phyloP scores from a whole-genome alignment of 441 rosid species.

The Euphorbia celastroides region DNA sequence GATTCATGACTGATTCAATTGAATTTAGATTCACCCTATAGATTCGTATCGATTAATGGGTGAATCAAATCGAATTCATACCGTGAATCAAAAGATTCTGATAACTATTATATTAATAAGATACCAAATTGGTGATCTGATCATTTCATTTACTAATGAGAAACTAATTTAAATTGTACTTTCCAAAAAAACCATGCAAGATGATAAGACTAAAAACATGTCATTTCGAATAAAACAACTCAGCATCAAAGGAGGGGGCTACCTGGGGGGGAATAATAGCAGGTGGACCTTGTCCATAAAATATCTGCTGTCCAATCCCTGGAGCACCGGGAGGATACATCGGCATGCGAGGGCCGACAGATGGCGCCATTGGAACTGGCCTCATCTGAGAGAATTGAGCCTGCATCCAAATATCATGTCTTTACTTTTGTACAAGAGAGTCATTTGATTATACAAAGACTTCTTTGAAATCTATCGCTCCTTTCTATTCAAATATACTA shows the following conservation, averaged over 20 bases:
- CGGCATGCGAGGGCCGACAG: constrained; percentile 68
- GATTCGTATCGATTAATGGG: no score
- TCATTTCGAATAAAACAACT: background rate
- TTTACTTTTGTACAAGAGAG: background rate
- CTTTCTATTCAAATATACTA: background rate
- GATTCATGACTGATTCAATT: no score
- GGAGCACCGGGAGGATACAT: constrained; percentile 71
- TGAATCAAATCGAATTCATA: no score
- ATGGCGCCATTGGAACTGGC: constrained; percentile 53
- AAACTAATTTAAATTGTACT: background rate
- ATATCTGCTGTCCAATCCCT: constrained; percentile 64
- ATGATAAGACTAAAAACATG: background rate
- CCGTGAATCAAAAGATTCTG: no score
- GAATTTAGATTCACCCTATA: no score
- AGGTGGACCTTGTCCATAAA: constrained; percentile 83
- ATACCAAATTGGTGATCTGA: background rate
- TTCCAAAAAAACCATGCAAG: background rate
- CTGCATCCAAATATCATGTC: constrained; percentile 23
- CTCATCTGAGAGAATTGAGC: constrained; percentile 78
- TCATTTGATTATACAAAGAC: background rate
- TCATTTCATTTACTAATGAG: background rate
- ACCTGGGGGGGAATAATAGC: constrained; percentile 65
- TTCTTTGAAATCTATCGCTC: background rate
- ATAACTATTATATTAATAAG: background rate
- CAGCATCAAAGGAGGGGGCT: constrained; percentile 11